Percentiles rank a stretch among this genome's conserved stretches.
phyloP scores from a whole-genome alignment of 306 rosid genomes.

The Lotus japonicus region DNA sequence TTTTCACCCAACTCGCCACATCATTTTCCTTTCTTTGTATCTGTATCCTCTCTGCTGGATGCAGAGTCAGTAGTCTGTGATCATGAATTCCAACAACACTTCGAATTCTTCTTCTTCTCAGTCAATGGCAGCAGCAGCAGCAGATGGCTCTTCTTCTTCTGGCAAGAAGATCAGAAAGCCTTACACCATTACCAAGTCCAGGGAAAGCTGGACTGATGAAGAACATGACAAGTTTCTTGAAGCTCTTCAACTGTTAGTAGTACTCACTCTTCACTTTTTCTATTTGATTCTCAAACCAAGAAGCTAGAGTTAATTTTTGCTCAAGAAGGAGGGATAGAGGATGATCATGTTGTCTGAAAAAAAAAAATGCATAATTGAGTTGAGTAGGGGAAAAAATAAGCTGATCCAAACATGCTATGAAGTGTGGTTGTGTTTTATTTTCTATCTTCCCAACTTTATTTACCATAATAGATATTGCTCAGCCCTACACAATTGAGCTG shows the following conservation, averaged over 20 bases:
- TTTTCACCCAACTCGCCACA: slow-evolving; percentile 31
- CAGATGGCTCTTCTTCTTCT: slow-evolving; percentile 49
- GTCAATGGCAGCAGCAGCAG: slow-evolving; percentile 37
- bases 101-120: slow-evolving; percentile 23
- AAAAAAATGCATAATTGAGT: too few species aligned
- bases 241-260: slow-evolving; percentile 83
- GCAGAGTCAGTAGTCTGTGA: neutral
- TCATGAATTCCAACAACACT: slow-evolving; percentile 34
- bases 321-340: too few species aligned
- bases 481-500: neutral
- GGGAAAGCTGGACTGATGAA: slow-evolving; percentile 96
- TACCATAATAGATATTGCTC: too few species aligned
- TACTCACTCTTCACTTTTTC: neutral
- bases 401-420: too few species aligned
- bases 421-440: too few species aligned
- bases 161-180: slow-evolving; percentile 87
- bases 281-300: neutral
- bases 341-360: neutral
- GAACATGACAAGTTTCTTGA: slow-evolving; percentile 95
- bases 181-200: slow-evolving; percentile 90
- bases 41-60: neutral
- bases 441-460: too few species aligned
- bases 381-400: too few species aligned
- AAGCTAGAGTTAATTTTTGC: too few species aligned
- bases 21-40: neutral